phyloP scores from a whole-genome alignment of 176 grass and related monocot species.

The Musa acuminata region DNA sequence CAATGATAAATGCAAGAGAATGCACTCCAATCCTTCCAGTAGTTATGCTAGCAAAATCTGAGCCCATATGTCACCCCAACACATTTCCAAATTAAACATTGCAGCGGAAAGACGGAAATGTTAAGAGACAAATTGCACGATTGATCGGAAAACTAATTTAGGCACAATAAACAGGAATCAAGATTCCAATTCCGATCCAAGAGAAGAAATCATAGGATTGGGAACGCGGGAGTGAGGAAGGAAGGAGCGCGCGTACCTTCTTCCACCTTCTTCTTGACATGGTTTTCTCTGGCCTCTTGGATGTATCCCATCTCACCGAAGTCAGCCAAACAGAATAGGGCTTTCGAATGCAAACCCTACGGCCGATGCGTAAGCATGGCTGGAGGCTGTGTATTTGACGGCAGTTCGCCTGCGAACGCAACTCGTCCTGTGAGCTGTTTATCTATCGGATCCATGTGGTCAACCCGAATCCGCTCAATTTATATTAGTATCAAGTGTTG shows the following conservation, averaged over 20 bases:
- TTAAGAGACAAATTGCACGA: no score
- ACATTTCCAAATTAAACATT: background rate
- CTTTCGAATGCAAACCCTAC: background rate
- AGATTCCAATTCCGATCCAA: background rate
- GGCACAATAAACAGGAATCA: background rate
- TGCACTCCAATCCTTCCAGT: background rate
- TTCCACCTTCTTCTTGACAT: slow-evolving; percentile 98
- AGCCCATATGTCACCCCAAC: background rate
- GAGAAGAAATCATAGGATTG: background rate
- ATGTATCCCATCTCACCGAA: slow-evolving; percentile 56
- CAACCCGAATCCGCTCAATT: background rate
- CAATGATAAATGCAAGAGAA: background rate
- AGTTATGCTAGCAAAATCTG: background rate
- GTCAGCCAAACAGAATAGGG: background rate
- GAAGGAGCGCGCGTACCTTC: slow-evolving; percentile 49
- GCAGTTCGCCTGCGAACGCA: background rate
- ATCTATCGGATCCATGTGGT: no score
- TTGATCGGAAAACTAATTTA: background rate
- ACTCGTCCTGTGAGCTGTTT: background rate
- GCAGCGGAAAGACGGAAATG: background rate
- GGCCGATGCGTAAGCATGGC: background rate
- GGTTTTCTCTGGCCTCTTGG: slow-evolving; percentile 83
- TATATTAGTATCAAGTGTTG: no score
- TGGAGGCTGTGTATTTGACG: background rate
- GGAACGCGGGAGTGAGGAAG: background rate